Evolutionary conservation across 2,329 filamentous ascomycete genomes (phyloP), one percentile per base, ranked within the genome.

Genomic region (Waltergamsia citrina): DNA sequence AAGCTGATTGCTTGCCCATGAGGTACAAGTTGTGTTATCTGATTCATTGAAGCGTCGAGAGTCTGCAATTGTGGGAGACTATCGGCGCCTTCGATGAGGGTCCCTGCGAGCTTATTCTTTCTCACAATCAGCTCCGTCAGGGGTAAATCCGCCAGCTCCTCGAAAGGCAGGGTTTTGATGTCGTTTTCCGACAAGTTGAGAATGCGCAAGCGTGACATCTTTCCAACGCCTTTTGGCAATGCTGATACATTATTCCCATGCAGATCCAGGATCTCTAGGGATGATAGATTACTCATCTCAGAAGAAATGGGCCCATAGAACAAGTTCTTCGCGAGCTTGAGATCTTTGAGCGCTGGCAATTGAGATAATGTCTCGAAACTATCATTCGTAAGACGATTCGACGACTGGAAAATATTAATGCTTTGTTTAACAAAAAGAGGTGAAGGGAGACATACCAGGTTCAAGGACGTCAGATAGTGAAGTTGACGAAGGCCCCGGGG

Each of bases 171-270:
- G 3, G 68, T 66, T 32, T 73, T 74, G 19, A 98, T 69, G 34
- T 73, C 70, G 46, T 98, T 98, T 43, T 86, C 76, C 37, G 80
- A 77, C 16, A 95, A 53, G 49, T 94, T 90, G 33, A 96, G 62
- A 8, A 83, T 71, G 18, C 83, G 78, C 20, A 98, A 69, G 17
- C 71, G 72, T 3, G 64, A 62, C 41, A 96, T 69, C 19, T 74
- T 71, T n/a, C 69, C 68, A 3, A 95, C 51, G 10, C 72, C 71
- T 8, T 70, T 59, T 0, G 87, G 85, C 12, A 98, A 62, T 2
- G 68, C 66, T 7, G 79, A 76, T 15, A 98, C 67, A 40, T 77
- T 74, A 57, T 98, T 98, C 11, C 74, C 73, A 41, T 85, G 84
- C 7, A 96, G 50, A 42, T 96, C 88, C 7, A 96, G 64, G 14